Percentiles rank a stretch among this genome's conserved stretches.
Conservation (phyloP, 306 rosid genomes). For the Vigna reflexopilosa region DNA sequence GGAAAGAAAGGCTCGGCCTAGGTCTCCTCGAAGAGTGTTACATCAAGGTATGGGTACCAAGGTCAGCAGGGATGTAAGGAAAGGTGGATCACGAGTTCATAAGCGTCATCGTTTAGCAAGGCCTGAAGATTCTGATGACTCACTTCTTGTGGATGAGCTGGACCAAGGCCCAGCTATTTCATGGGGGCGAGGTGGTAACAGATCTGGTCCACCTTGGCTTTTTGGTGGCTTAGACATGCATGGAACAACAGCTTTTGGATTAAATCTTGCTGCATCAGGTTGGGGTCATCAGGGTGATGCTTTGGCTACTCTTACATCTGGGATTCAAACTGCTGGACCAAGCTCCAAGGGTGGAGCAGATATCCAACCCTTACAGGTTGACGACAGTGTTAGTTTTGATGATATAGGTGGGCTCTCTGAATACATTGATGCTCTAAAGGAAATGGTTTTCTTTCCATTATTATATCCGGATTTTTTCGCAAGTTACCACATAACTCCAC, state of each 20-base stretch:
- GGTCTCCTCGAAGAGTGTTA: conserved; percentile 91
- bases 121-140: conserved; percentile 96
- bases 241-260: conserved; percentile 88
- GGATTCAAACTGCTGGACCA: conserved; percentile 99
- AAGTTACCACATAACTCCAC: conserved; percentile 97
- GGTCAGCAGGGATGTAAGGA: conserved; percentile 88
- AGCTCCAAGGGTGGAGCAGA: conserved; percentile 99
- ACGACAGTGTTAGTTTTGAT: conserved; percentile 89
- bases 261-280: conserved; percentile 97
- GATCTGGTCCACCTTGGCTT: conserved; percentile 92
- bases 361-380: conserved; percentile 96
- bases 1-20: conserved; percentile 76
- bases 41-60: conserved; percentile 95
- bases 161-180: conserved; percentile 97
- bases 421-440: conserved; percentile 91
- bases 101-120: conserved; percentile 88
- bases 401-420: conserved; percentile 97
- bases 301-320: conserved; percentile 79
- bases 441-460: conserved; percentile 97
- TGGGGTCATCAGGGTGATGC: conserved; percentile 99
- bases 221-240: conserved; percentile 93
- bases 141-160: conserved; percentile 94
- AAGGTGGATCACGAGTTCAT: conserved; percentile 90
- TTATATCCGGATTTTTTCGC: conserved; percentile 97
- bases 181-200: conserved; percentile 90